phyloP scores from a whole-genome alignment of 768 basidiomycete species.

The Amanita thiersii region DNA sequence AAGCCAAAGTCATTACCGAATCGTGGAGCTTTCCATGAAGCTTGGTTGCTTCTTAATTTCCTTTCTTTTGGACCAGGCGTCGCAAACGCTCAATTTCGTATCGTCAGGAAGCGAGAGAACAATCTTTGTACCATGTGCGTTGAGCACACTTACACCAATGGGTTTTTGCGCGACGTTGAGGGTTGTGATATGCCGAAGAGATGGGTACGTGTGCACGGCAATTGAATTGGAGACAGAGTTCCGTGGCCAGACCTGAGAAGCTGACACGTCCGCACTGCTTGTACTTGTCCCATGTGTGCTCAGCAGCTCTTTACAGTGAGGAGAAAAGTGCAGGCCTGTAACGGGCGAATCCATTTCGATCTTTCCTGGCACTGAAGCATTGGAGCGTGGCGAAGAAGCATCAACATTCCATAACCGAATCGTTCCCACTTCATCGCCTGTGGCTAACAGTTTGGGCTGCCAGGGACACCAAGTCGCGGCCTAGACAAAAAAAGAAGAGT shows the following conservation, averaged over 20 bases:
- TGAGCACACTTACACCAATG: constrained; percentile 51
- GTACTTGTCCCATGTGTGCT: constrained; percentile 53
- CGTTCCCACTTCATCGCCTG: constrained; percentile 56
- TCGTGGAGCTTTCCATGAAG: constrained; percentile 19
- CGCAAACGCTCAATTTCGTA: constrained; percentile 20
- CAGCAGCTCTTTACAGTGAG: constrained; percentile 79
- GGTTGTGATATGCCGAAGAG: constrained; percentile 45
- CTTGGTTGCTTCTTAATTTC: constrained; percentile 23
- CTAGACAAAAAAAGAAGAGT: constrained; percentile 27
- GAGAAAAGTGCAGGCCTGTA: constrained; percentile 66
- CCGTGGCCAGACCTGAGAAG: constrained; percentile 9
- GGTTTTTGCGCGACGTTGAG: constrained; percentile 34
- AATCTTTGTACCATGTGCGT: constrained; percentile 20
- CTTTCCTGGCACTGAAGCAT: constrained; percentile 35
- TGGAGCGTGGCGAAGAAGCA: constrained; percentile 31
- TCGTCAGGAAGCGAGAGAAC: constrained; percentile 18
- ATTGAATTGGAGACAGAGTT: constrained; percentile 27
- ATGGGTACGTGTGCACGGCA: constrained; percentile 52
- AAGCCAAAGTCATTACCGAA: constrained; percentile 12
- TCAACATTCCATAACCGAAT: constrained; percentile 50
- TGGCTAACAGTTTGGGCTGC: constrained; percentile 72
- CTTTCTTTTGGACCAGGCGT: constrained; percentile 22
- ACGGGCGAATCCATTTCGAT: constrained; percentile 52
- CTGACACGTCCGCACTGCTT: constrained; percentile 5
- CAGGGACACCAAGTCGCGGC: constrained; percentile 89